Evolutionary conservation across 176 grass and related monocot species (phyloP), one percentile per base, ranked within the genome.

Genomic region (Triticum timopheevii): DNA sequence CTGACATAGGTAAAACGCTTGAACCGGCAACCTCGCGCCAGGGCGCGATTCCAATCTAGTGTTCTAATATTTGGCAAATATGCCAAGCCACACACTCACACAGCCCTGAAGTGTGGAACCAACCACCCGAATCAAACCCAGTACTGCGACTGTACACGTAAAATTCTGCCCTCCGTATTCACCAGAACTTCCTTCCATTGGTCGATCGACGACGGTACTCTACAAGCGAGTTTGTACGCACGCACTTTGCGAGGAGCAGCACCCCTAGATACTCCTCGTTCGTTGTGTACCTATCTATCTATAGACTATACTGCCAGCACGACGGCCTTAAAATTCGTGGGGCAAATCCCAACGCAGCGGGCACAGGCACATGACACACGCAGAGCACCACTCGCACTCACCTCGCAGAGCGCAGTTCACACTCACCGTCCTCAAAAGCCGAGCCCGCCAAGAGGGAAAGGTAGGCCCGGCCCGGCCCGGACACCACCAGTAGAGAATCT

Each of bases 351-450:
- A 4, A 82, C 1, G 72, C 52, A 1, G 2, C 56, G 6, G 56
- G 56, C 56, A 3, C 19, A 68, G n/a, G 33, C 88, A 81, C 83
- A 81, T 70, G 78, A 65, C 78, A 65, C 78, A 4, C 69, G 50
- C 50, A 54, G 50, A 54, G 50, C 50, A n/a, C 76, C 77, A 28
- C 44, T 15, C 56, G 22, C 24, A 73, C 84, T 27, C 66, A 7
- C 30, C 30, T 6, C 49, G 0, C 23, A 38, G 34, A 13, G 25
- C 27, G 4, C 73, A 58, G 73, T 73, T 59, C 65, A 69, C 81
- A 70, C 70, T 77, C 56, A 54, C 61, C 87, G 31, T 72, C 91
- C 87, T 83, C 87, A 95, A 92, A 93, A 90, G 90, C 59, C 68
- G 90, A 83, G 87, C 82, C 75, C n/a, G 50, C 76, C 61, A 61